Evolutionary conservation across 1,284 basidiomycete species (phyloP).

Genomic region (Boletus smithii): DNA sequence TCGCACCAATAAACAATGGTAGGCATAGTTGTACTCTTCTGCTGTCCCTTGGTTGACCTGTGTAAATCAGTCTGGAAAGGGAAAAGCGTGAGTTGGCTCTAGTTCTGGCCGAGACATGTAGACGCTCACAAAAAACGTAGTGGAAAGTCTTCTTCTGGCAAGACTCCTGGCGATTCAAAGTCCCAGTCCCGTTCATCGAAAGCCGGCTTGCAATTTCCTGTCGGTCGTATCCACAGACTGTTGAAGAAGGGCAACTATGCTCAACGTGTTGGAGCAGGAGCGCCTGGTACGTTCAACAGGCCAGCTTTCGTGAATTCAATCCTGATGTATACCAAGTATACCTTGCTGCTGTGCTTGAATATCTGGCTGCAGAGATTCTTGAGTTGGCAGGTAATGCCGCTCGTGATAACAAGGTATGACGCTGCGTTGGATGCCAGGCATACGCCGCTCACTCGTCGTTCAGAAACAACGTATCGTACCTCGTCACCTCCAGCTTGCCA

Average conservation of each 20-base stretch:
- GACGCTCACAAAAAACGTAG: conserved; percentile 27
- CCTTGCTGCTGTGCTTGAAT: conserved; percentile 81
- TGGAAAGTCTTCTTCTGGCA: conserved; percentile 57
- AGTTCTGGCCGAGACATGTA: neutral
- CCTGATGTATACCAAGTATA: conserved; percentile 53
- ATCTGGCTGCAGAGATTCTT: conserved; percentile 84
- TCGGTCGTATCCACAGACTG: conserved; percentile 84
- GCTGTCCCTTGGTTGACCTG: neutral
- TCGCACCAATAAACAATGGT: conserved; percentile 24
- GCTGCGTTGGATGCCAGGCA: neutral
- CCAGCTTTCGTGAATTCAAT: neutral
- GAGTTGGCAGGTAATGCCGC: conserved; percentile 85
- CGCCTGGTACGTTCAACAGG: conserved; percentile 56
- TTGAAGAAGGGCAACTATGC: conserved; percentile 80
- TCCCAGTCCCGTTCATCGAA: conserved; percentile 71
- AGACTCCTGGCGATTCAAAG: conserved; percentile 49
- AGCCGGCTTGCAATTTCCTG: conserved; percentile 81
- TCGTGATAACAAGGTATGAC: conserved; percentile 56
- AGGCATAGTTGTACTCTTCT: neutral
- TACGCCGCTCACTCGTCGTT: neutral
- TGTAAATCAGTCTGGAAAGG: conserved; percentile 48
- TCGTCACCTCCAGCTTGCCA: conserved; percentile 82
- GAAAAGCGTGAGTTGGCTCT: conserved; percentile 43
- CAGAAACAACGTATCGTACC: conserved; percentile 78
- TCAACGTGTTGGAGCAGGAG: conserved; percentile 65